Percentiles rank a stretch among this genome's conserved stretches.
Conservation (phyloP, 1,284 basidiomycete species). For the Thelephora terrestris region DNA sequence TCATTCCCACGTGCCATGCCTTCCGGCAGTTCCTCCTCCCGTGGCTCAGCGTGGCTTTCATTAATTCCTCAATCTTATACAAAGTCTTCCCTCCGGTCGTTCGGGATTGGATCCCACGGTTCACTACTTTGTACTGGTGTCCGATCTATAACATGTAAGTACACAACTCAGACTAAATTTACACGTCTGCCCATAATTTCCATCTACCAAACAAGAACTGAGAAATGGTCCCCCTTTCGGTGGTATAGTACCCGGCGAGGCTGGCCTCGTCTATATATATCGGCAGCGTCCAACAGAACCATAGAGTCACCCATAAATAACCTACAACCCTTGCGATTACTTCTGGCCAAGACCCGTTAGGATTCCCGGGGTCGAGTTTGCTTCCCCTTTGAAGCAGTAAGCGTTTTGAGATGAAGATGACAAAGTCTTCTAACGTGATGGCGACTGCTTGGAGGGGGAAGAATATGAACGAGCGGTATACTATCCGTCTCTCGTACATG, state of each 20-base stretch:
- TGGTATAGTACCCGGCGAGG: neutral
- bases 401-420: conserved; percentile 11
- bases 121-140: too few species aligned
- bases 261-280: conserved; percentile 2
- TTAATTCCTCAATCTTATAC: too few species aligned
- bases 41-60: too few species aligned
- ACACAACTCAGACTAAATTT: too few species aligned
- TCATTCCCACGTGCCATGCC: too few species aligned
- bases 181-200: neutral
- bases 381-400: neutral
- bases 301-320: conserved; percentile 10
- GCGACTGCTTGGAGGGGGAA: conserved; percentile 21
- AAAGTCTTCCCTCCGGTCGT: too few species aligned
- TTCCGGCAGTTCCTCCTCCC: too few species aligned
- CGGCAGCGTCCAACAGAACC: conserved; percentile 5
- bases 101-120: too few species aligned
- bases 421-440: conserved; percentile 21
- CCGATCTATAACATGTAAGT: too few species aligned
- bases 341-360: too few species aligned
- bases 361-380: conserved; percentile 3
- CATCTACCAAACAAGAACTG: neutral
- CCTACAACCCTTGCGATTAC: neutral
- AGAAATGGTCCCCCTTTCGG: neutral
- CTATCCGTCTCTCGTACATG: conserved; percentile 10
- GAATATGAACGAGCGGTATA: conserved; percentile 16